These are phyloP conservation scores for Mollisia scopiformis DNA, from an alignment of 2,329 filamentous ascomycete genomes.

Conservation along the genomic window DNA sequence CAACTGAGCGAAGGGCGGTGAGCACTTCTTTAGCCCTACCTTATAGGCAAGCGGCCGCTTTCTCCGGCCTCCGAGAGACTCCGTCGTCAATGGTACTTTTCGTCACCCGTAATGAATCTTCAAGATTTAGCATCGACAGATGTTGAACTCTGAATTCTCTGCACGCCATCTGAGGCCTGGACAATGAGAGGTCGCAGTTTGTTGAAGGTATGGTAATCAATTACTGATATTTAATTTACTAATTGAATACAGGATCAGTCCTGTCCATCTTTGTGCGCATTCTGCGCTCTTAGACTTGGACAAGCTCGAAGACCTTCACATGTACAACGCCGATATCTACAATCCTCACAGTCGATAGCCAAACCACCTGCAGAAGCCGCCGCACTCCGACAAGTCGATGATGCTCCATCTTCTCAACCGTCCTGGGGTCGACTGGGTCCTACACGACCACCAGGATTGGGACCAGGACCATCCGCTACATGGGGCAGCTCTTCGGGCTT, in stretches of 20 bases:
- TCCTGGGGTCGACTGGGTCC: slow-evolving; percentile 18
- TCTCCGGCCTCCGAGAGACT: no score
- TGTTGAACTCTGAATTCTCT: slow-evolving; percentile 3
- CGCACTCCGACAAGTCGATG: slow-evolving; percentile 18
- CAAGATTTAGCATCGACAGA: slow-evolving; percentile 6
- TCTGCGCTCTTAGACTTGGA: slow-evolving; percentile 37
- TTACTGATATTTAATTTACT: slow-evolving; percentile 4
- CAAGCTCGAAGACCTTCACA: slow-evolving; percentile 33
- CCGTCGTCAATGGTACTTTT: neutral
- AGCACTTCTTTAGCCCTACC: no score
- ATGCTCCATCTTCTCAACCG: slow-evolving; percentile 7
- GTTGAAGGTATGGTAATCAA: slow-evolving; percentile 27
- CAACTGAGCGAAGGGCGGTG: no score
- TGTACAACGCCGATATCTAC: slow-evolving; percentile 36
- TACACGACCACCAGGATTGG: neutral
- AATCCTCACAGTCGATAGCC: slow-evolving; percentile 32
- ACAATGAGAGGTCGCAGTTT: slow-evolving; percentile 36
- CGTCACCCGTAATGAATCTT: slow-evolving; percentile 22
- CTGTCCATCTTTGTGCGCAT: slow-evolving; percentile 35
- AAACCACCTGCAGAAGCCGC: slow-evolving; percentile 29
- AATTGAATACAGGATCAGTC: slow-evolving; percentile 30
- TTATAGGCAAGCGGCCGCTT: no score
- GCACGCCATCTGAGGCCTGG: slow-evolving; percentile 17
- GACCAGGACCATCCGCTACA: slow-evolving; percentile 5
- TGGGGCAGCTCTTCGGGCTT: slow-evolving; percentile 17